Evolutionary conservation across 208 protist species (phyloP), one percentile per base, ranked within the genome.

Genomic region (Leishmania turanica): DNA sequence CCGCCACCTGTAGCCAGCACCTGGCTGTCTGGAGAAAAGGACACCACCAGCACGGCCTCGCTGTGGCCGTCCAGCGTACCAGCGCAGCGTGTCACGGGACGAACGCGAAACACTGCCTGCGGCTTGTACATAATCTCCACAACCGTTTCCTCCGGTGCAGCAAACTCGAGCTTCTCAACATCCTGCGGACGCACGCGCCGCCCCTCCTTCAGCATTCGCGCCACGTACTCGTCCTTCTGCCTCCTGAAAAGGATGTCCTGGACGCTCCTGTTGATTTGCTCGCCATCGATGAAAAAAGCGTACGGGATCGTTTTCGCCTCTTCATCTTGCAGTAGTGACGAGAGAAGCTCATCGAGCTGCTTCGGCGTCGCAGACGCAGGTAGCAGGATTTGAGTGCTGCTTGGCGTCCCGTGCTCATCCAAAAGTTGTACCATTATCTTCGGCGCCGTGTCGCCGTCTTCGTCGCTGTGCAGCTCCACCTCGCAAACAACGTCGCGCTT

Each of bases 101-200:
- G 89, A 21, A 99, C 98, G 56, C 93, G 91, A 87, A 99, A 99
- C n/a, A 99, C 91, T 6, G 98, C 98, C 85, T 99, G 99, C 68
- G 99, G 99, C 82, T 96, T 95, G 91, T 97, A 99, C 49, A 91
- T 81, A 76, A 99, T 97, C 42, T 96, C 87, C 15, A 98, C 87
- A 68, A 93, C 88, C 49, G 90, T 92, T 85, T 98, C 95, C 82
- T 96, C 93, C 56, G 93, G 93, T 24, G 90, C 73, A 51, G 88
- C 88, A 86, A 98, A 97, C 64, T 88, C 80, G 51, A 96, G 82
- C 75, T 91, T 91, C 42, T 96, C 92, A 60, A 97, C 90, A 78
- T 97, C 92, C 77, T 95, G 84, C 54, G 89, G 89, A 49, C 92
- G 88, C 47, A 98, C 90, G 56, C 94, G 91, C 17, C 95, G 87